A percentile compares a stretch with the other conserved stretches of the same genome.
Evolutionary conservation across 176 grass and related monocot genomes (phyloP).

Genomic region (Avena eriantha): DNA sequence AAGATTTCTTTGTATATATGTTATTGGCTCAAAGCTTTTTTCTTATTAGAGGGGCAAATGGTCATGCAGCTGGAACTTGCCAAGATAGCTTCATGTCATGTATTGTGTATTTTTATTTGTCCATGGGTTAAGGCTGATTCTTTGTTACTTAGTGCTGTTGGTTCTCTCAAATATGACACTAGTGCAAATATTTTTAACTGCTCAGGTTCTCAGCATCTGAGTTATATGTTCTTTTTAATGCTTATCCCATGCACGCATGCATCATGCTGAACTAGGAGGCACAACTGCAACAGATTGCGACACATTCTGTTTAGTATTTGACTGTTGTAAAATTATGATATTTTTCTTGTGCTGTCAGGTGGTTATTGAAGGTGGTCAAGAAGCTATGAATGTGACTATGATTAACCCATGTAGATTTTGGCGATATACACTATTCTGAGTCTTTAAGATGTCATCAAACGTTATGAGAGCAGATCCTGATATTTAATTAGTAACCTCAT

Average conservation of each 20-base stretch:
- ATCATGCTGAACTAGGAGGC: neutral
- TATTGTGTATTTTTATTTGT: neutral
- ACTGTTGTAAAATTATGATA: constrained; percentile 10
- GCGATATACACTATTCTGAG: constrained; percentile 54
- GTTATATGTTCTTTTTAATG: neutral
- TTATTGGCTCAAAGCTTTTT: neutral
- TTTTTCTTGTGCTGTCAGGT: constrained; percentile 55
- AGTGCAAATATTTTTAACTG: neutral
- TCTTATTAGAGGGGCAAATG: neutral
- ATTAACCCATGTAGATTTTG: constrained; percentile 46
- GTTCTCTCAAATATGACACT: constrained; percentile 4
- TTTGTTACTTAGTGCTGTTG: neutral
- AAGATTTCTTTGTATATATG: neutral
- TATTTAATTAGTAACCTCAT: neutral
- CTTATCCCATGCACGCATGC: neutral
- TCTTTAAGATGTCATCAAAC: constrained; percentile 34
- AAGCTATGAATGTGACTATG: constrained; percentile 82
- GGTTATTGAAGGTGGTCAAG: constrained; percentile 86
- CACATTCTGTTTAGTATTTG: neutral
- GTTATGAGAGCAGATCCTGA: constrained; percentile 33
- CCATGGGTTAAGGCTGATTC: neutral
- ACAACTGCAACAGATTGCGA: neutral
- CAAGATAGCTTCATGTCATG: neutral
- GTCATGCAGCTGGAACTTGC: neutral
- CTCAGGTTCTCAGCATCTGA: neutral